Base-by-base conservation (phyloP, 805 yeast species). In the Candida namnaoensis region DNA sequence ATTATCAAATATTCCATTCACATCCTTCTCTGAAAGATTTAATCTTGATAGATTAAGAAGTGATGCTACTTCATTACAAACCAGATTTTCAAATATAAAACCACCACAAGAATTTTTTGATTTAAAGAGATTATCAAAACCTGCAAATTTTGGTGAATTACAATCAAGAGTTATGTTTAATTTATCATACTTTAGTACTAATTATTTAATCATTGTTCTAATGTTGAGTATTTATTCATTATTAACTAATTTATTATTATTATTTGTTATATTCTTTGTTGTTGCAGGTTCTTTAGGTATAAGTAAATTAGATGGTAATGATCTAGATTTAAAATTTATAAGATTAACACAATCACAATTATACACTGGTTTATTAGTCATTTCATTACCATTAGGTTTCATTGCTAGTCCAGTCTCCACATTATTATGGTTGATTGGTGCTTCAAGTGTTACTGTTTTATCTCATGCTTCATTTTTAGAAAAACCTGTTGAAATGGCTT, bases 91-190 rank as follows among this genome's bases (percentile, higher is more conserved):
- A 38, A 76, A 84, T 53, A 62, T 93, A 46, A 82, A 85, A 57
- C 87, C 97, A 33, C 90, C 95, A 35, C 93, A 83, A 62, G 99
- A 93, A 61, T 93, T 93, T 60, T 87, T 93, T 57, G 97, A 93
- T 60, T 65, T 85, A 57, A 84, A 88, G 63, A 81, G 95, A 60
- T 62, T 93, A 47, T 84, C 95, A 33, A 88, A 88, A 61, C 99
- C 99, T 19, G 79, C 76, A 41, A 88, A 88, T 62, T 83, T 88
- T 61, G 80, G 83, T 38, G 99, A 93, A 51, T 69, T 85, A 39
- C 99, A 93, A 66, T 77, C 85, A 52, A 79, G 99, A 62, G 87
- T 91, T 35, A 66, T 82, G 37, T 93, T 78, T 72, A 93, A 93
- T 65, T 67, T 93, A 61, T 79, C 86, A 37, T 84, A 91, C 66